Base-by-base conservation (phyloP, 805 yeast genomes). In the Barnettozyma wickerhamii region DNA sequence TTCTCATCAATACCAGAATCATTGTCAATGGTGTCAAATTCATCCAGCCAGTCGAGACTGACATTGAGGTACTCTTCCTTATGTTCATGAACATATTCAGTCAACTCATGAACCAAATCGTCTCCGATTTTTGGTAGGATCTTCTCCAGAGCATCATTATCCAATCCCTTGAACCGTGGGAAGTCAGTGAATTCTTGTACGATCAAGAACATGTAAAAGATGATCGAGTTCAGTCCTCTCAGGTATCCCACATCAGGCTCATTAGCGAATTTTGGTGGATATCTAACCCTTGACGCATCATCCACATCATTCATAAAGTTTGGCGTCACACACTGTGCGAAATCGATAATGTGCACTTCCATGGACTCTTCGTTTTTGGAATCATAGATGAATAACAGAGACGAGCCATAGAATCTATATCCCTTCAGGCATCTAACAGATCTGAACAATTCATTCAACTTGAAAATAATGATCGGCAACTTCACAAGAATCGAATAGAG, bases 341-440 rank as follows among this genome's bases (percentile, higher is more conserved):
- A 93, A 64, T 93, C 99, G 51, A 93, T 93, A 41, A 95, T 74
- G 47, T 89, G 77, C n/a, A 89, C 78, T 46, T 61, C 63, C 28
- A 65, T 62, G 14, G 44, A 35, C 10, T 36, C 30, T 17, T 27
- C 18, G 23, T 37, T 30, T 14, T 35, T 17, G 10, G 40, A 37
- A 19, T 38, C 44, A 61, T 91, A 91, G 81, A 93, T 87, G 50
- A 93, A 69, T 50, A 93, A 68, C 43, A 93, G 68, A 6, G 95
- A 84, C 1, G 96, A 84, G 1, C 99, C 99, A 61, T 93, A 93
- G 55, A 93, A 72, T 46, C 99, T 69, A 61, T 89, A 93, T 7
- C 91, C 90, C 13, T 68, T 66, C 36, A 93, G 68, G 33, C 66
- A 64, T 5, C 58, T 50, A 41, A 90, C 75, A 17, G 82, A 76